A percentile compares a stretch with the other conserved stretches of the same genome.
Evolutionary conservation across 2,329 filamentous ascomycete genomes (phyloP).

Genomic region (Coniochaeta ligniaria): DNA sequence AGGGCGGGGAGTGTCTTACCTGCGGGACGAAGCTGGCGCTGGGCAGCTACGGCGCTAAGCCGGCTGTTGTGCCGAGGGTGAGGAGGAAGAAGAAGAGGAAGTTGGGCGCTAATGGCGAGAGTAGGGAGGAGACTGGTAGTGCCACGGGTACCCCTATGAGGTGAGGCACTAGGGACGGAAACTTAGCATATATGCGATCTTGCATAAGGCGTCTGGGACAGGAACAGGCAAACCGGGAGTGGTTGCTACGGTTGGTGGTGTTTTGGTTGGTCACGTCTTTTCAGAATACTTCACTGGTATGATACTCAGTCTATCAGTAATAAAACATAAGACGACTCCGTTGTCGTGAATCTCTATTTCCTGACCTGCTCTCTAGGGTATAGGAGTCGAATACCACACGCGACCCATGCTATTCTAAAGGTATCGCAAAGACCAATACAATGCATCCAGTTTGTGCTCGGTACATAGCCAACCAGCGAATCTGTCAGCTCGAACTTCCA

Average conservation of each 20-base stretch:
- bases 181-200: background rate
- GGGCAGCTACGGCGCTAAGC: slow-evolving; percentile 68
- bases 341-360: background rate
- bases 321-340: background rate
- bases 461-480: background rate
- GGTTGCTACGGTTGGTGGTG: background rate
- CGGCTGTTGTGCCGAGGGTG: slow-evolving; percentile 63
- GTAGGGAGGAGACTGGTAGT: slow-evolving; percentile 50
- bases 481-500: no score
- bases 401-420: background rate
- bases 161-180: background rate
- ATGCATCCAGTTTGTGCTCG: background rate
- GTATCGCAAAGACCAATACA: background rate
- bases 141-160: slow-evolving; percentile 48
- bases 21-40: slow-evolving; percentile 74
- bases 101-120: slow-evolving; percentile 37
- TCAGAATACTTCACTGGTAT: background rate
- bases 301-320: background rate
- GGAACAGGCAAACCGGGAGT: background rate
- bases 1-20: slow-evolving; percentile 66
- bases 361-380: background rate
- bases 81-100: slow-evolving; percentile 73
- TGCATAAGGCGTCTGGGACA: background rate
- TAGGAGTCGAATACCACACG: background rate
- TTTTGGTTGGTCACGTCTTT: background rate